Evolutionary conservation across 78 protist genomes (phyloP).

Genomic region (Dictyostelium intermedium): DNA sequence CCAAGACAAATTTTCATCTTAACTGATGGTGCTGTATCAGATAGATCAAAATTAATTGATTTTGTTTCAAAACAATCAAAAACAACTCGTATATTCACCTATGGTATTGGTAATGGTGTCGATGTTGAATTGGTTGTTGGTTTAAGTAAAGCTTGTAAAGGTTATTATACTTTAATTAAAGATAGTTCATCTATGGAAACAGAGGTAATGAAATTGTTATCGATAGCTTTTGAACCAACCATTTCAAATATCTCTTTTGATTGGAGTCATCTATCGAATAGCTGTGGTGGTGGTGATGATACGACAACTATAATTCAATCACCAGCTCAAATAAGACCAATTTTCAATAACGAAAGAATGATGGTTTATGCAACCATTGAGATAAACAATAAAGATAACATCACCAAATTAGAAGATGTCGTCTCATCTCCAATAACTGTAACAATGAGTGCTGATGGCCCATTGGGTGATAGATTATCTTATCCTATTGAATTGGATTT

Average conservation of each 20-base stretch:
- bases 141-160: constrained; percentile 52
- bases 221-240: constrained; percentile 36
- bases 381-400: background rate
- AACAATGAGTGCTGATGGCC: constrained; percentile 30
- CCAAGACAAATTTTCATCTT: constrained; percentile 70
- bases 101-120: constrained; percentile 76
- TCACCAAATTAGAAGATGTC: background rate
- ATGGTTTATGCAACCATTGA: constrained; percentile 29
- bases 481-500: background rate
- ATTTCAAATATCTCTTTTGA: constrained; percentile 33
- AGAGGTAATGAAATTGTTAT: constrained; percentile 38
- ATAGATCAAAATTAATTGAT: constrained; percentile 14
- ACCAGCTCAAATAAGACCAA: constrained; percentile 33
- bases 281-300: background rate
- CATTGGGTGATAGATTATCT: background rate
- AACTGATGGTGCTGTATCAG: constrained; percentile 66
- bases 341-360: constrained; percentile 37
- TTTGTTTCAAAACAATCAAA: constrained; percentile 39
- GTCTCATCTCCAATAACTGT: background rate
- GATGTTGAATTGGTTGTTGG: constrained; percentile 68
- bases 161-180: constrained; percentile 41
- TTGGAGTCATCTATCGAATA: background rate
- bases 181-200: constrained; percentile 8
- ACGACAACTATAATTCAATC: background rate
- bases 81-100: constrained; percentile 63